Base-by-base conservation (phyloP, 2,329 filamentous ascomycete genomes). In the Calcarisporium arbuscula region DNA sequence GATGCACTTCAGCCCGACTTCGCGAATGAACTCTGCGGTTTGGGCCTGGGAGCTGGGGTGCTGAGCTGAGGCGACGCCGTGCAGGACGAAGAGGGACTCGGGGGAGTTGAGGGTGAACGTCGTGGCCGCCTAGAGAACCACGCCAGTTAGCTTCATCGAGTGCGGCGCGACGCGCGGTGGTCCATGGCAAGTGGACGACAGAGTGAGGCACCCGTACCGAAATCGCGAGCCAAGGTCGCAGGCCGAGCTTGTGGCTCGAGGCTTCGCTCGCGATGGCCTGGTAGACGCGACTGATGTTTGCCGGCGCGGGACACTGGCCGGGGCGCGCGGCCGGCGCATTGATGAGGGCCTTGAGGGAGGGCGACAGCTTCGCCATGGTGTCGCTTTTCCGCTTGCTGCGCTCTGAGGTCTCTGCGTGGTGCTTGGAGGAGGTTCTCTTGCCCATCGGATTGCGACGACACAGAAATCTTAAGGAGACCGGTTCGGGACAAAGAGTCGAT, bases 51-150 rank as follows among this genome's bases (percentile, higher is more conserved):
- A 42, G 39, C 38, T 28, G 36, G 34, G 37, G 42, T 41, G 30
- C 40, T 48, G 35, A 6, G 48, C 33, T 5, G 59, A 49, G 9
- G 72, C 70, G 20, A 74, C 58, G 36, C 69, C 51, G 60, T 78
- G 80, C 10, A 89, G 71, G 16, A 72, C 60, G 5, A 74, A 62
- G 45, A 90, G 74, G 4, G 84, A 82, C 38, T 84, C 81, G 17
- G 85, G 85, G 2, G 85, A 88, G 65, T 94, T 92, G 67, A 92
- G 77, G 1, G 86, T 92, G 64, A 90, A 85, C 2, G 85, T 87
- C 14, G 85, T 80, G 20, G 85, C 86, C 1, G 85, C 82, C 80
- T 86, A 11, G 5, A 51, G 42, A 16, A 19, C 14, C 8, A 14
- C n/a, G 6, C 4, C 8, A 4, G 4, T 14, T 6, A 19, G 8